Conservation (phyloP, 148 eudicot species). For the Silene uniflora region DNA sequence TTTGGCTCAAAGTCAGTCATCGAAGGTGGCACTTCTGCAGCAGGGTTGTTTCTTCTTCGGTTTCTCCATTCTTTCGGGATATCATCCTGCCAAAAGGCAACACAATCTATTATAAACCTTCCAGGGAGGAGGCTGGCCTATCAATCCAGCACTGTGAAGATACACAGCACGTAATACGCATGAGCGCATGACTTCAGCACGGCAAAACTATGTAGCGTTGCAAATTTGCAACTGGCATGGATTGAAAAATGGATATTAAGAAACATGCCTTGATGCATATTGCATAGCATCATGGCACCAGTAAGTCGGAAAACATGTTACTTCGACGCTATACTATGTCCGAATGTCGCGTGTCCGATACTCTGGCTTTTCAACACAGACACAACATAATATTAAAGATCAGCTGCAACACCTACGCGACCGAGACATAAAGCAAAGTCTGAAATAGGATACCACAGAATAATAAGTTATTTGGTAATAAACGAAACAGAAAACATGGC, state of each 20-base stretch:
- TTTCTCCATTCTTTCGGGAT: constrained; percentile 50
- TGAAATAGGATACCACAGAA: too few relatives aligned
- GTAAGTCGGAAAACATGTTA: background rate
- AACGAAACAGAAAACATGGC: background rate
- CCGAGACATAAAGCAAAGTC: too few relatives aligned
- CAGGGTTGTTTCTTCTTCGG: constrained; percentile 34
- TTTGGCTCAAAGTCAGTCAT: constrained; percentile 66
- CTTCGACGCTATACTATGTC: background rate
- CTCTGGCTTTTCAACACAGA: background rate
- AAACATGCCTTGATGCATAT: too few relatives aligned
- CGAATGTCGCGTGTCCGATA: background rate
- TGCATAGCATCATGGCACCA: background rate
- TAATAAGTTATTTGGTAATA: background rate
- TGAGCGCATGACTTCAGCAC: background rate
- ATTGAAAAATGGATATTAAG: background rate
- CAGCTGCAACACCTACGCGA: too few relatives aligned
- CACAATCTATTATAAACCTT: background rate
- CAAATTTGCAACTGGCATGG: background rate
- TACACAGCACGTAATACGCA: background rate
- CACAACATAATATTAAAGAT: too few relatives aligned
- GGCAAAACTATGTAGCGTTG: too few relatives aligned
- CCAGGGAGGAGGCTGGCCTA: background rate
- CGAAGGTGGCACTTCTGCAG: constrained; percentile 58
- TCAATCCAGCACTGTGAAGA: background rate
- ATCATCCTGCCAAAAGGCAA: constrained; percentile 42